phyloP scores from a whole-genome alignment of 805 yeast species.

The Barnettozyma siamensis region DNA sequence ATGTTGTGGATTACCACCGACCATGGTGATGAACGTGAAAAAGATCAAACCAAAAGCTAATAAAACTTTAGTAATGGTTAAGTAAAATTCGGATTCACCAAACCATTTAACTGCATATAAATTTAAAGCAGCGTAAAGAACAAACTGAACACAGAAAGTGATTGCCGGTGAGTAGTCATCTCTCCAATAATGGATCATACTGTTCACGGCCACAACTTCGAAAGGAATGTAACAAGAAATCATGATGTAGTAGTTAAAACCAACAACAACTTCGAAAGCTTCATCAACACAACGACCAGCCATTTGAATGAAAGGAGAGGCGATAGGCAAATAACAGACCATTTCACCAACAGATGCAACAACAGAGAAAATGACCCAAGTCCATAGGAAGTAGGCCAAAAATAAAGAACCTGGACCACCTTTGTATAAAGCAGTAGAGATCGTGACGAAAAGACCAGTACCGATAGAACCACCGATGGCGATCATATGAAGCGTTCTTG shows the following conservation, averaged over 20 bases:
- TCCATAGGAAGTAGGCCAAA: conserved; percentile 58
- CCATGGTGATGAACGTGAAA: conserved; percentile 73
- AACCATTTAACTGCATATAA: conserved; percentile 63
- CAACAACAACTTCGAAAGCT: conserved; percentile 62
- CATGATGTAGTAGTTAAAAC: conserved; percentile 70
- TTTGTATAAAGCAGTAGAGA: conserved; percentile 41
- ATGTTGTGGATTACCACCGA: conserved; percentile 73
- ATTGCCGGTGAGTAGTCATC: conserved; percentile 67
- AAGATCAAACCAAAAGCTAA: conserved; percentile 63
- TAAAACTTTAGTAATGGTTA: conserved; percentile 62
- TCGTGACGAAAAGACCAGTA: conserved; percentile 59
- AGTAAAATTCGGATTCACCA: conserved; percentile 78
- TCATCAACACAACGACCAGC: conserved; percentile 72
- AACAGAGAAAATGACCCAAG: conserved; percentile 54
- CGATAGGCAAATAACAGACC: conserved; percentile 64
- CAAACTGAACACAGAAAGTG: conserved; percentile 57
- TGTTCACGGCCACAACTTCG: conserved; percentile 71
- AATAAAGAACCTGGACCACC: conserved; percentile 68
- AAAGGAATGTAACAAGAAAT: conserved; percentile 72
- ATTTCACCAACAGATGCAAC: conserved; percentile 70
- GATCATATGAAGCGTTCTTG: conserved; percentile 11
- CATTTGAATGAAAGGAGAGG: conserved; percentile 67
- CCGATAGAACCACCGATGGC: conserved; percentile 37
- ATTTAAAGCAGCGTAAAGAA: conserved; percentile 56
- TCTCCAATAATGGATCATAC: conserved; percentile 74